Evolutionary conservation across 192 early-diverging fungal genomes (phyloP).

Genomic region (Hyaloraphidium curvatum): DNA sequence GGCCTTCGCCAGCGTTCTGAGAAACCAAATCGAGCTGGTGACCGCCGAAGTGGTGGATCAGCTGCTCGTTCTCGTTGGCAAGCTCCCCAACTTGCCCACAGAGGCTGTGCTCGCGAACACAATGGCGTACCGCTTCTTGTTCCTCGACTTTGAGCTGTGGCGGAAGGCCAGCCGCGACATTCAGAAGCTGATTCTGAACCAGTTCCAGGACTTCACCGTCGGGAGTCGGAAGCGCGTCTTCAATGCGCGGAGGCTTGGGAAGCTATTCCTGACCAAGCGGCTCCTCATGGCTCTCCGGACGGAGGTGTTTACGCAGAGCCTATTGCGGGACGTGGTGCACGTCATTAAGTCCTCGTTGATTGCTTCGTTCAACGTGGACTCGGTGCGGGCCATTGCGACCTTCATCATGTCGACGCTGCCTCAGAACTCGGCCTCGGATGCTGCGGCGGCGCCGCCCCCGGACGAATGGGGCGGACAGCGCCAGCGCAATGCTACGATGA

Average conservation of each 20-base stretch:
- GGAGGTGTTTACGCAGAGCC: slow-evolving; percentile 32
- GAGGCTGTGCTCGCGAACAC: slow-evolving; percentile 45
- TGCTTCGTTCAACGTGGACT: slow-evolving; percentile 35
- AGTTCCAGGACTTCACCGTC: slow-evolving; percentile 36
- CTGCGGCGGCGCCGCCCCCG: too few species aligned
- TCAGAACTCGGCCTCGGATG: too few species aligned
- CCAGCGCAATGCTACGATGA: too few species aligned
- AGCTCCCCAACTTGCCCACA: slow-evolving; percentile 21
- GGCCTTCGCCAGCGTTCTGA: slow-evolving; percentile 37
- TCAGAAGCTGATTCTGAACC: slow-evolving; percentile 34
- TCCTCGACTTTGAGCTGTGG: slow-evolving; percentile 54
- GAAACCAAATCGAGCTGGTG: slow-evolving; percentile 37
- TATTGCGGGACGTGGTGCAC: slow-evolving; percentile 25
- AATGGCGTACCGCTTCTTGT: slow-evolving; percentile 34
- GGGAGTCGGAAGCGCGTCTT: slow-evolving; percentile 29
- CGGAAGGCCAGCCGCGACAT: slow-evolving; percentile 26
- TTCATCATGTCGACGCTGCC: slow-evolving; percentile 40
- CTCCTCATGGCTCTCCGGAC: slow-evolving; percentile 34
- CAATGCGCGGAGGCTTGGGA: slow-evolving; percentile 33
- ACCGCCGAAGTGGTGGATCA: slow-evolving; percentile 33
- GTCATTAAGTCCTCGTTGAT: slow-evolving; percentile 32
- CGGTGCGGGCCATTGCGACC: slow-evolving; percentile 32
- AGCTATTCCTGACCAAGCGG: slow-evolving; percentile 39
- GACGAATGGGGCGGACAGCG: too few species aligned
- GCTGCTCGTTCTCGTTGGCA: slow-evolving; percentile 39